phyloP scores from a whole-genome alignment of 2,329 filamentous ascomycete species.

The Paramyrothecium sp. region DNA sequence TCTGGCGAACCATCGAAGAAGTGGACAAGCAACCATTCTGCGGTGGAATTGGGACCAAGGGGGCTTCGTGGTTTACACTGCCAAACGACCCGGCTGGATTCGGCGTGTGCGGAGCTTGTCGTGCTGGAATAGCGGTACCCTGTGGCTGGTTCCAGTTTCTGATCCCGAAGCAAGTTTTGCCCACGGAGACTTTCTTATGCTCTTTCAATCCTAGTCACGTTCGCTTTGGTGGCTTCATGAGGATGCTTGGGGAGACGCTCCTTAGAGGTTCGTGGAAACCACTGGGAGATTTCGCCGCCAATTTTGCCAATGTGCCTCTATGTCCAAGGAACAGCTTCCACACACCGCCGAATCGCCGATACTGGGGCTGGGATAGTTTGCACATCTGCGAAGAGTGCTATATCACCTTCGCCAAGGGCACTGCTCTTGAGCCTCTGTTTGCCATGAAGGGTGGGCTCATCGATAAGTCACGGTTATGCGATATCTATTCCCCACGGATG shows the following conservation, averaged over 20 bases:
- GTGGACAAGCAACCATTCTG: constrained; percentile 28
- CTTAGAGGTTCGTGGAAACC: constrained; percentile 20
- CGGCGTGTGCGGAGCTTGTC: constrained; percentile 33
- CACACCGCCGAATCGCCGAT: constrained; percentile 14
- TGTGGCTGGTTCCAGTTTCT: constrained; percentile 28
- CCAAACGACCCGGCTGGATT: constrained; percentile 28
- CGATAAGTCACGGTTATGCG: constrained; percentile 26
- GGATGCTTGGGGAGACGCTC: constrained; percentile 21
- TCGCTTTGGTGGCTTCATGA: constrained; percentile 20
- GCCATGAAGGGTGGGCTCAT: constrained; percentile 18
- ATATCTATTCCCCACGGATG: constrained; percentile 36
- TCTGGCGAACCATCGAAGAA: constrained; percentile 28
- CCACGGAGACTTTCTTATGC: constrained; percentile 23
- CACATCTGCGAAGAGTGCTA: constrained; percentile 36
- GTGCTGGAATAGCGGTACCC: constrained; percentile 26
- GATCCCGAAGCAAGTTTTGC: constrained; percentile 14
- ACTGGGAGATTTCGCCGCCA: constrained; percentile 23
- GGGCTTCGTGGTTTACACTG: constrained; percentile 31
- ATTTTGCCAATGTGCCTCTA: constrained; percentile 24
- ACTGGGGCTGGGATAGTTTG: constrained; percentile 35
- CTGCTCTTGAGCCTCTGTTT: constrained; percentile 24
- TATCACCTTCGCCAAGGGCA: constrained; percentile 25
- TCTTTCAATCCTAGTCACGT: constrained; percentile 30
- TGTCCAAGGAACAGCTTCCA: constrained; percentile 17
- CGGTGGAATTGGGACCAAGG: constrained; percentile 23